Percentiles rank a stretch among this genome's conserved stretches.
Evolutionary conservation across 1,284 basidiomycete genomes (phyloP).

Genomic region (Termitomyces sp.): DNA sequence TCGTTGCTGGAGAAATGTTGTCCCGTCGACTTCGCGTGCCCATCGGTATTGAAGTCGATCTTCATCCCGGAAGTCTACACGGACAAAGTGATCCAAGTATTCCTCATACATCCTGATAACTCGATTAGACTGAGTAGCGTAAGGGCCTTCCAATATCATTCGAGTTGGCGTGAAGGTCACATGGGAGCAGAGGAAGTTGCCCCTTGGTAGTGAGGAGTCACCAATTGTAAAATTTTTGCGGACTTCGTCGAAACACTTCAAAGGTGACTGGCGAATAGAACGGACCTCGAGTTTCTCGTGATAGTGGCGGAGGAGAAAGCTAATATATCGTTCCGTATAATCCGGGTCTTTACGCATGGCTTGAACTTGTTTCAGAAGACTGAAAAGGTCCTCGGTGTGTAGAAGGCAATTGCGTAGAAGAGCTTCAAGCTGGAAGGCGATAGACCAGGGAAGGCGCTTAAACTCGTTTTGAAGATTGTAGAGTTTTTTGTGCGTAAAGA

Average conservation of each 20-base stretch:
- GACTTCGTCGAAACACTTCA: conserved; percentile 45
- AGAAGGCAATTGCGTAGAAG: conserved; percentile 56
- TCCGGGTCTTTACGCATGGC: conserved; percentile 29
- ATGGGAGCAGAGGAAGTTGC: conserved; percentile 52
- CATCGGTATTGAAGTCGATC: conserved; percentile 64
- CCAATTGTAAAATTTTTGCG: conserved; percentile 21
- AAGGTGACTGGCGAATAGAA: conserved; percentile 38
- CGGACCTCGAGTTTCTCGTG: conserved; percentile 40
- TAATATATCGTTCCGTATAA: conserved; percentile 31
- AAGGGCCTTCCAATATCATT: conserved; percentile 69
- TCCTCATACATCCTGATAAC: conserved; percentile 56
- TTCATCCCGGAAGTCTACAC: conserved; percentile 77
- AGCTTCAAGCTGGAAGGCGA: conserved; percentile 69
- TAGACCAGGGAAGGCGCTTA: conserved; percentile 45
- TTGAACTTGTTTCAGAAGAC: conserved; percentile 39
- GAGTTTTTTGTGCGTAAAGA: conserved; percentile 47
- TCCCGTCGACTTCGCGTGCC: conserved; percentile 59
- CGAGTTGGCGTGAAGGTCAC: conserved; percentile 70
- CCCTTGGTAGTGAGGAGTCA: conserved; percentile 23
- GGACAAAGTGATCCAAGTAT: conserved; percentile 60
- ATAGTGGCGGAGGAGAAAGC: conserved; percentile 49
- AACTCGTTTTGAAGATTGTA: conserved; percentile 40
- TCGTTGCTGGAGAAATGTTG: conserved; percentile 50
- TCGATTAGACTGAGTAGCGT: conserved; percentile 59
- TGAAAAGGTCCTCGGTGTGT: conserved; percentile 49